Evolutionary conservation across 139 green algal species (phyloP).

Genomic region (Diplosphaera chodatii): DNA sequence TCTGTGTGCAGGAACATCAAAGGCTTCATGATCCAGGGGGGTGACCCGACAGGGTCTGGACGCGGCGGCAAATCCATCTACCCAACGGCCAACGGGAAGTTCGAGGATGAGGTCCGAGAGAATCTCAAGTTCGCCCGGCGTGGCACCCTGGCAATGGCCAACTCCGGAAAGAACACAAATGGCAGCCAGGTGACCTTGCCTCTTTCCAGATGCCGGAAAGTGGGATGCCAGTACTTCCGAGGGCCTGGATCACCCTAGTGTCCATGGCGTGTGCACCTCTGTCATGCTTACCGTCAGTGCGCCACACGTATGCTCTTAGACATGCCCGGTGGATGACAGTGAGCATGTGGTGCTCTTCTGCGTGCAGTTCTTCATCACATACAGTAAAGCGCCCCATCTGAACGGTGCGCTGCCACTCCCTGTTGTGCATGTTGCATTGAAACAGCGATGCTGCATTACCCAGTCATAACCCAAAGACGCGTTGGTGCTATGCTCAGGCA

Average conservation of each 20-base stretch:
- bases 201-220: no score
- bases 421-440: no score
- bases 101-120: conserved; percentile 88
- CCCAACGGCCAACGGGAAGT: conserved; percentile 79
- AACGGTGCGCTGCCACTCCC: conserved; percentile 76
- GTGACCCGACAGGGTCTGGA: conserved; percentile 90
- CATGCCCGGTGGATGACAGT: no score
- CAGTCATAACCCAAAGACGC: no score
- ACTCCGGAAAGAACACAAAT: conserved; percentile 91
- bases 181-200: conserved; percentile 28
- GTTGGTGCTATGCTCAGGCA: conserved; percentile 30
- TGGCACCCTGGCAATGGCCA: conserved; percentile 95
- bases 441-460: no score
- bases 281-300: no score
- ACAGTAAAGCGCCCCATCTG: conserved; percentile 86
- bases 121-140: conserved; percentile 81
- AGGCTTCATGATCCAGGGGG: conserved; percentile 87
- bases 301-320: no score
- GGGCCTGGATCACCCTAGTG: no score
- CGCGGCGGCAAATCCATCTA: conserved; percentile 90
- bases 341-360: no score
- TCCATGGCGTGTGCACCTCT: no score
- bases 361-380: conserved; percentile 98
- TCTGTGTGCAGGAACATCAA: conserved; percentile 35
- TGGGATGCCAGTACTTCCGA: no score